phyloP scores from a whole-genome alignment of 75 land plant genomes.

The Larix kaempferi region DNA sequence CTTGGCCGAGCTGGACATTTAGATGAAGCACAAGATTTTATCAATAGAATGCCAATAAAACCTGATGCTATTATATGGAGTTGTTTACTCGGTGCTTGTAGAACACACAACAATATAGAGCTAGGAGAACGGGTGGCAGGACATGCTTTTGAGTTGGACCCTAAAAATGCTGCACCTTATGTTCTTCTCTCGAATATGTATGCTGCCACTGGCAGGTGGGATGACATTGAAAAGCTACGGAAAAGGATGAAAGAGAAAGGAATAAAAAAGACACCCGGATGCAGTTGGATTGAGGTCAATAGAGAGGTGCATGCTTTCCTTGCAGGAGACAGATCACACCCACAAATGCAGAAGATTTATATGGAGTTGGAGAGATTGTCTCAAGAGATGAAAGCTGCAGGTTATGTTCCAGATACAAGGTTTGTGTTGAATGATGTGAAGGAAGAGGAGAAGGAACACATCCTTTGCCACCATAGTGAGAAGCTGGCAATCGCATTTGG shows the following conservation, averaged over 20 bases:
- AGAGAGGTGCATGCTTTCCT: conserved; percentile 11
- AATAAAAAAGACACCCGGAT: conserved; percentile 13
- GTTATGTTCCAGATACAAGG: conserved; percentile 15
- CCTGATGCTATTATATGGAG: background rate
- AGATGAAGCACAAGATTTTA: conserved; percentile 10
- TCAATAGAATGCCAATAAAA: conserved; percentile 9
- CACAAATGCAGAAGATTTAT: conserved; percentile 13
- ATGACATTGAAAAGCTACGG: conserved; percentile 10
- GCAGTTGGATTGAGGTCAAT: conserved; percentile 15
- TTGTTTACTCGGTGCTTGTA: conserved; percentile 11
- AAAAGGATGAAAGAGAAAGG: conserved; percentile 10
- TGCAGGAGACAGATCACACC: conserved; percentile 12
- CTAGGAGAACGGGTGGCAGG: conserved; percentile 10
- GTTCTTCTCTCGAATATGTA: conserved; percentile 17
- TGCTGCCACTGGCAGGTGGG: conserved; percentile 20
- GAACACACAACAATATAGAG: conserved; percentile 2
- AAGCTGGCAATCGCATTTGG: conserved; percentile 13
- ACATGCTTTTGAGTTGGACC: conserved; percentile 16
- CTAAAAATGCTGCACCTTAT: conserved; percentile 15
- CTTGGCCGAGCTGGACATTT: conserved; percentile 12
- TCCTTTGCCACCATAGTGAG: conserved; percentile 13
- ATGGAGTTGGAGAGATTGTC: conserved; percentile 9
- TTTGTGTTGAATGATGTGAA: conserved; percentile 9
- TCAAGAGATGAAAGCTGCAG: background rate
- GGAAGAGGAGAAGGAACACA: conserved; percentile 11